Evolutionary conservation across 2,329 filamentous ascomycete genomes (phyloP).

Genomic region (Tympanopsis confertula): DNA sequence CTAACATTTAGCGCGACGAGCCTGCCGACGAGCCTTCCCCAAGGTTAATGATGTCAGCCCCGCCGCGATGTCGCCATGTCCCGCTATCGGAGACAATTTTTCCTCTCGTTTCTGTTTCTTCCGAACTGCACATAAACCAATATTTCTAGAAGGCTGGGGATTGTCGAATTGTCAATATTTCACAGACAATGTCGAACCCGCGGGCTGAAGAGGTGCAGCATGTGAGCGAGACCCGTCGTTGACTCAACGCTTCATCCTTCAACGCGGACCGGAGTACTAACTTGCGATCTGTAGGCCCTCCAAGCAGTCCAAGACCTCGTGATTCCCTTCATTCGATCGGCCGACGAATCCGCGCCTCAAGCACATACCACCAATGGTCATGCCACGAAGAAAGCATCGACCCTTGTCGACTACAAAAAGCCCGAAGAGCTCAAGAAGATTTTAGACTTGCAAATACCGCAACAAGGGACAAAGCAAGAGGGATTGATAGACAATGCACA

Average conservation of each 20-base stretch:
- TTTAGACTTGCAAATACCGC: slow-evolving; percentile 46
- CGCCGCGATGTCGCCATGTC: no score
- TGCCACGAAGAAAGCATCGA: slow-evolving; percentile 25
- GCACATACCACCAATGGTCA: slow-evolving; percentile 22
- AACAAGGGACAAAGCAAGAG: slow-evolving; percentile 50
- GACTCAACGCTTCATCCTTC: neutral
- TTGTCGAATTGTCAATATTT: no score
- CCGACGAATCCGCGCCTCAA: slow-evolving; percentile 51
- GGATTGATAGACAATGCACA: slow-evolving; percentile 63
- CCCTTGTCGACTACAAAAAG: slow-evolving; percentile 50
- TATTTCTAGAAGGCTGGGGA: no score
- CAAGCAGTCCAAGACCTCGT: slow-evolving; percentile 56
- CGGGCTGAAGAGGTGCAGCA: no score
- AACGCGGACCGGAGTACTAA: neutral
- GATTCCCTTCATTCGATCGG: slow-evolving; percentile 58
- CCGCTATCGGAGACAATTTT: no score
- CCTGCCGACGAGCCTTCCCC: no score
- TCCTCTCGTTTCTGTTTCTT: no score
- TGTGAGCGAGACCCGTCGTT: neutral
- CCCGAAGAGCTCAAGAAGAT: slow-evolving; percentile 45
- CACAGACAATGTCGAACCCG: no score
- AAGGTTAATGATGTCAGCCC: no score
- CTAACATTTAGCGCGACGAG: no score
- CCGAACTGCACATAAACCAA: no score
- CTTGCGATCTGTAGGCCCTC: slow-evolving; percentile 41